Evolutionary conservation across 495 filamentous ascomycete species (phyloP).

Genomic region (Ascodesmis nigricans): DNA sequence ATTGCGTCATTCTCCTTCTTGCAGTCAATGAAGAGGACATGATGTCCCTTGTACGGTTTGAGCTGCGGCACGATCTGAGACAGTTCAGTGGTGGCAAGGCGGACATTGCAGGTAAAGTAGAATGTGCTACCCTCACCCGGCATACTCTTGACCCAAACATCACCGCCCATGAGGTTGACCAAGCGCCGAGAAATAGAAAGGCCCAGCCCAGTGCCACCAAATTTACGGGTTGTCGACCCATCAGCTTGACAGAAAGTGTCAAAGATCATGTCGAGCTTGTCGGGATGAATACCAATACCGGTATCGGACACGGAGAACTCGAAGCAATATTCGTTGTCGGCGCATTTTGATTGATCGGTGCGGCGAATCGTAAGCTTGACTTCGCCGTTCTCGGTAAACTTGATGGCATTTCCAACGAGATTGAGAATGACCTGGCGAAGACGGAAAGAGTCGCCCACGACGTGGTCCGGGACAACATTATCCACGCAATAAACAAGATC

Average conservation of each 20-base stretch:
- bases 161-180: slow-evolving; percentile 92
- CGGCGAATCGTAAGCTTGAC: slow-evolving; percentile 84
- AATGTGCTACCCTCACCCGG: slow-evolving; percentile 89
- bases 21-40: slow-evolving; percentile 91
- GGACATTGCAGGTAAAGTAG: slow-evolving; percentile 89
- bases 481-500: slow-evolving; percentile 89
- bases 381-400: slow-evolving; percentile 95
- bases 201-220: slow-evolving; percentile 88
- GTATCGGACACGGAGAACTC: slow-evolving; percentile 95
- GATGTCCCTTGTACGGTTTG: slow-evolving; percentile 71
- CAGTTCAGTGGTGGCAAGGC: slow-evolving; percentile 64
- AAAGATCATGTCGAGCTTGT: slow-evolving; percentile 95
- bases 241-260: slow-evolving; percentile 99
- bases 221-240: slow-evolving; percentile 89
- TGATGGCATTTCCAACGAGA: slow-evolving; percentile 65
- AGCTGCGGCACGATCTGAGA: slow-evolving; percentile 63
- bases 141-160: slow-evolving; percentile 87
- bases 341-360: slow-evolving; percentile 43
- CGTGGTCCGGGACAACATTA: slow-evolving; percentile 83
- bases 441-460: slow-evolving; percentile 92
- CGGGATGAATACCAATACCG: slow-evolving; percentile 85
- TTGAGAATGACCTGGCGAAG: slow-evolving; percentile 84
- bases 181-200: slow-evolving; percentile 90
- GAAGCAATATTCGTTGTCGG: slow-evolving; percentile 65
- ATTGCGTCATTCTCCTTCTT: slow-evolving; percentile 62